Evolutionary conservation across 495 filamentous ascomycete species (phyloP).

Genomic region (Penicillium fimorum): DNA sequence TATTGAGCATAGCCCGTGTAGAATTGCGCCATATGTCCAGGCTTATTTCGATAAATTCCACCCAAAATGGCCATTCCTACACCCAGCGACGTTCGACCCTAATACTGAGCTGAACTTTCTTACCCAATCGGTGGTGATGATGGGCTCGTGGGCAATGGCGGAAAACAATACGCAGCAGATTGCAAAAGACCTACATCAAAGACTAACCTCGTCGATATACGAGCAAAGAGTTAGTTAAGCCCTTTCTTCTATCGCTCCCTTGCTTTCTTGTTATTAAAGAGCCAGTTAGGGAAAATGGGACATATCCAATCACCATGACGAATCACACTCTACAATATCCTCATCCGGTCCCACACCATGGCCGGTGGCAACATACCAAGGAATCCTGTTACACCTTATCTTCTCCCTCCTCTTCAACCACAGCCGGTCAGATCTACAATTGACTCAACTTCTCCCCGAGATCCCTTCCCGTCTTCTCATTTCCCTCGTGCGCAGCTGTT

Average conservation of each 20-base stretch:
- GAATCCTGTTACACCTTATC: neutral
- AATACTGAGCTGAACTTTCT: neutral
- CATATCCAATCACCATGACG: neutral
- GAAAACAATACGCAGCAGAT: neutral
- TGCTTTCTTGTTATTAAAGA: neutral
- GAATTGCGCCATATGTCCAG: neutral
- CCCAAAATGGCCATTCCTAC: slow-evolving; percentile 3
- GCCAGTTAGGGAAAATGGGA: neutral
- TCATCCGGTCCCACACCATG: neutral
- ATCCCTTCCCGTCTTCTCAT: neutral
- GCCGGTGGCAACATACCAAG: neutral
- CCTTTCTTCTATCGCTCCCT: neutral
- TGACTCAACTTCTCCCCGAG: neutral
- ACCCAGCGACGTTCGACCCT: neutral
- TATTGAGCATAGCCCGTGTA: neutral
- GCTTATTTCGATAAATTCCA: neutral
- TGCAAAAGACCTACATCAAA: neutral
- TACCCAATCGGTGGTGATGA: neutral
- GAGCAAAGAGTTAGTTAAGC: neutral
- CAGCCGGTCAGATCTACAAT: neutral
- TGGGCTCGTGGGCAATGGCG: neutral
- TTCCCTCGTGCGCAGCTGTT: neutral
- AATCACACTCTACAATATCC: neutral
- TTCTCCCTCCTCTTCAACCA: neutral
- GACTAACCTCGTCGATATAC: neutral